phyloP scores from a whole-genome alignment of 2,329 filamentous ascomycete genomes.

The Rutstroemia sydowiana region DNA sequence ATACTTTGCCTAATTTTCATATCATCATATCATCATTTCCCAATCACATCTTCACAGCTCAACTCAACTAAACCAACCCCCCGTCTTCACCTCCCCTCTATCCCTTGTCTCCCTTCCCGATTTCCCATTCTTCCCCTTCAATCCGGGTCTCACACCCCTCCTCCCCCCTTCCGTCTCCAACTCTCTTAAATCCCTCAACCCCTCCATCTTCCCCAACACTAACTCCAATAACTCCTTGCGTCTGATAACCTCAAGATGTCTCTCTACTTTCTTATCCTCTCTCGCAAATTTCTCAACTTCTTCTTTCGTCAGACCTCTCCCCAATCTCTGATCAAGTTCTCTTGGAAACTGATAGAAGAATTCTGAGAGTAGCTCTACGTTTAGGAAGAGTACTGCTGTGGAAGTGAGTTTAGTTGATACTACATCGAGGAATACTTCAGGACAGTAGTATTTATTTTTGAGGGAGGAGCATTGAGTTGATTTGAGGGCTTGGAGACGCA shows the following conservation, averaged over 20 bases:
- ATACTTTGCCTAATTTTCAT: too few species aligned
- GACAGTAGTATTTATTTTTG: conserved; percentile 93
- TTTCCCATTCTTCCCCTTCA: conserved; percentile 8
- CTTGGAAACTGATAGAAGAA: conserved; percentile 98
- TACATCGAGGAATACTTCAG: conserved; percentile 95
- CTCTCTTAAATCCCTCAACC: conserved; percentile 54
- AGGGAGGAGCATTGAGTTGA: conserved; percentile 79
- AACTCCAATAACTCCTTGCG: conserved; percentile 90
- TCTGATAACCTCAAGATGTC: conserved; percentile 85
- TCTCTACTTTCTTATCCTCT: conserved; percentile 83
- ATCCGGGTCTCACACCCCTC: conserved; percentile 13
- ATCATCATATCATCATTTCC: too few species aligned
- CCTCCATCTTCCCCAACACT: conserved; percentile 93
- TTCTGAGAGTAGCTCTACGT: conserved; percentile 91
- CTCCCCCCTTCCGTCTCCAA: conserved; percentile 50
- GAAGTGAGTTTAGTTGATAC: conserved; percentile 91
- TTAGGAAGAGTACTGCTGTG: conserved; percentile 92
- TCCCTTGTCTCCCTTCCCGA: conserved; percentile 9
- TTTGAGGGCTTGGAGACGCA: conserved; percentile 81
- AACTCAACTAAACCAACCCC: too few species aligned
- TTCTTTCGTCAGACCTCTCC: conserved; percentile 67
- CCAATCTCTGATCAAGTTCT: conserved; percentile 80
- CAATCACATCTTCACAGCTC: too few species aligned
- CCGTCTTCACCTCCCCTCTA: conserved; percentile 9
- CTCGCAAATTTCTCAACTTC: conserved; percentile 86